Evolutionary conservation across 495 filamentous ascomycete species (phyloP).

Genomic region (Tuber calosporum): DNA sequence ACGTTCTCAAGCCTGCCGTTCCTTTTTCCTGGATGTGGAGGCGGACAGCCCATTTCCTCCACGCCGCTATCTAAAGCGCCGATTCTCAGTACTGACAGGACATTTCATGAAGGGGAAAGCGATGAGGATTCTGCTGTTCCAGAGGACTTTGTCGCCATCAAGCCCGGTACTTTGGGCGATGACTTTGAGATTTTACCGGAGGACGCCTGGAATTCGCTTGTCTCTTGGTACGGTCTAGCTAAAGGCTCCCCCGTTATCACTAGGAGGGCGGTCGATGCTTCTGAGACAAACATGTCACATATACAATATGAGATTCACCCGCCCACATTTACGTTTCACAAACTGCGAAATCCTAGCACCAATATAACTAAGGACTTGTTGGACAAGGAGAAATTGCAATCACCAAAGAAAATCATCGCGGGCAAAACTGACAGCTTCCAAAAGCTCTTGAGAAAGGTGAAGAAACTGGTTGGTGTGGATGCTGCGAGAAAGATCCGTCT

Average conservation of each 20-base stretch:
- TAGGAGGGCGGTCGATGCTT: constrained; percentile 70
- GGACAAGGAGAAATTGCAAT: constrained; percentile 51
- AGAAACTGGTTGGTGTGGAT: constrained; percentile 57
- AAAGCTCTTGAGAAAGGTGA: constrained; percentile 66
- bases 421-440: constrained; percentile 61
- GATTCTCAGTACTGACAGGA: constrained; percentile 47
- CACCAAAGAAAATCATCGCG: constrained; percentile 57
- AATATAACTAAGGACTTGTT: constrained; percentile 54
- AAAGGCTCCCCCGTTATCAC: constrained; percentile 64
- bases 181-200: constrained; percentile 72
- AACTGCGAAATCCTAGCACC: constrained; percentile 56
- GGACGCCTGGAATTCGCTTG: constrained; percentile 71
- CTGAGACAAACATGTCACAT: constrained; percentile 53
- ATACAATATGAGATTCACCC: constrained; percentile 70
- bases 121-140: constrained; percentile 44
- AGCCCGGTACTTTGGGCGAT: constrained; percentile 59
- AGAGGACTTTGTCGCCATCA: constrained; percentile 65
- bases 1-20: constrained; percentile 28
- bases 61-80: constrained; percentile 47
- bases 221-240: constrained; percentile 72
- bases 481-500: constrained; percentile 65
- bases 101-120: constrained; percentile 18
- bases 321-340: constrained; percentile 77
- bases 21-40: constrained; percentile 27
- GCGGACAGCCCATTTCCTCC: constrained; percentile 17